phyloP scores from a whole-genome alignment of 805 yeast genomes.

The Pichia cephalocereana region DNA sequence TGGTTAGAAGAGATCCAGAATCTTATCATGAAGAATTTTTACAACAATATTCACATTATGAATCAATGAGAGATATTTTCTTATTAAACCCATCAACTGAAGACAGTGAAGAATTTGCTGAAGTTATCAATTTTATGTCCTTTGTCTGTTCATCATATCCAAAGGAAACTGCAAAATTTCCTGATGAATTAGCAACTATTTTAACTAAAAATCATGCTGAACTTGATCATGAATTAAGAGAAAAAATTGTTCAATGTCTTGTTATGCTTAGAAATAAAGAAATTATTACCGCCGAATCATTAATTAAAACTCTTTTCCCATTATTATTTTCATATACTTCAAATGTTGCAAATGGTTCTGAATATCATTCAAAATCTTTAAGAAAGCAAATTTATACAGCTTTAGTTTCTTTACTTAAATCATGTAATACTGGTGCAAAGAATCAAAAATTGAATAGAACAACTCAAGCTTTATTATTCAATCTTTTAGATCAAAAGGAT shows the following conservation, averaged over 20 bases:
- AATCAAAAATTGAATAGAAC: slow-evolving; percentile 83
- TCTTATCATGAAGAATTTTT: slow-evolving; percentile 91
- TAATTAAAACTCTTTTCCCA: slow-evolving; percentile 86
- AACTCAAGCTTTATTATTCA: slow-evolving; percentile 88
- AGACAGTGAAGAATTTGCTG: slow-evolving; percentile 62
- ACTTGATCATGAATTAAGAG: slow-evolving; percentile 76
- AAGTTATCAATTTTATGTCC: slow-evolving; percentile 80
- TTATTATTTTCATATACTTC: slow-evolving; percentile 61
- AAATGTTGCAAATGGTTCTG: slow-evolving; percentile 34
- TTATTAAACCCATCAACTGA: slow-evolving; percentile 58
- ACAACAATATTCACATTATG: slow-evolving; percentile 89
- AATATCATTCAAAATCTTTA: slow-evolving; percentile 69
- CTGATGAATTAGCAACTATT: slow-evolving; percentile 65
- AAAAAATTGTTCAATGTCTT: slow-evolving; percentile 81
- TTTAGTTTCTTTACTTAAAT: slow-evolving; percentile 66
- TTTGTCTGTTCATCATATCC: slow-evolving; percentile 91
- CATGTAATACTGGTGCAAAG: slow-evolving; percentile 80
- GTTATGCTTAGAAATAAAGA: slow-evolving; percentile 86
- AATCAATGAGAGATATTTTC: slow-evolving; percentile 81
- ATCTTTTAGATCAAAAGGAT: slow-evolving; percentile 70
- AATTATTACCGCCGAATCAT: slow-evolving; percentile 65
- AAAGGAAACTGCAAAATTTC: slow-evolving; percentile 76
- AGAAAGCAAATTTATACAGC: slow-evolving; percentile 78
- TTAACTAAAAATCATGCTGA: slow-evolving; percentile 70
- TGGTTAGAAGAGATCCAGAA: slow-evolving; percentile 88